A percentile compares a stretch with the other conserved stretches of the same genome.
Conservation (phyloP, 768 basidiomycete genomes). For the Cytidiella melzeri region DNA sequence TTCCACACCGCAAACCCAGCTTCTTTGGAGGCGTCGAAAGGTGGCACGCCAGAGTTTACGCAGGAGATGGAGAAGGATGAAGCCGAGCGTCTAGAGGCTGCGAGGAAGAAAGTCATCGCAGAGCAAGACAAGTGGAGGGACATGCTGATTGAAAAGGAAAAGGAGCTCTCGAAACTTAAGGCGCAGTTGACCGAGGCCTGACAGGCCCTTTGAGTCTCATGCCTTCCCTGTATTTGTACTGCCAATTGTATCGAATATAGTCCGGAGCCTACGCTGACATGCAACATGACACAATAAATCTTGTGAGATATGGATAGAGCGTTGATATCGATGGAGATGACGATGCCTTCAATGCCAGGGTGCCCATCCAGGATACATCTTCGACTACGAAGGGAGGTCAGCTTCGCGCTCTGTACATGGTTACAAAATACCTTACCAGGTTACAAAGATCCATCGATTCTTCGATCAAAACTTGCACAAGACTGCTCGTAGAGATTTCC, state of each 20-base stretch:
- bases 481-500: constrained; percentile 68
- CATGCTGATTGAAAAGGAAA: constrained; percentile 73
- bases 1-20: constrained; percentile 53
- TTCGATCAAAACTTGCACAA: constrained; percentile 88
- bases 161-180: constrained; percentile 67
- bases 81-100: constrained; percentile 70
- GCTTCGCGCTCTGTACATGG: neutral
- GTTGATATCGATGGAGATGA: too few species aligned
- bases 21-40: constrained; percentile 59
- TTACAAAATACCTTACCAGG: constrained; percentile 40
- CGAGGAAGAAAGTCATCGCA: constrained; percentile 58
- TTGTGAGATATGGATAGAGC: too few species aligned
- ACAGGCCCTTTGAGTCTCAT: neutral
- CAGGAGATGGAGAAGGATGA: constrained; percentile 85
- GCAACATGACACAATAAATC: neutral
- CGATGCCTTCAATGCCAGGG: constrained; percentile 65
- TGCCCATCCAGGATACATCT: constrained; percentile 91
- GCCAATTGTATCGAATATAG: constrained; percentile 3
- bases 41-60: constrained; percentile 78
- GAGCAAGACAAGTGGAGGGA: constrained; percentile 73
- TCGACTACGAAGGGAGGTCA: constrained; percentile 43
- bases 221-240: neutral
- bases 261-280: neutral
- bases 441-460: constrained; percentile 75
- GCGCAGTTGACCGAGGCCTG: constrained; percentile 35